A percentile compares a stretch with the other conserved stretches of the same genome.
These are phyloP conservation scores for Solanum bulbocastanum DNA, from an alignment of 257 asterid species.

Conservation along the genomic window DNA sequence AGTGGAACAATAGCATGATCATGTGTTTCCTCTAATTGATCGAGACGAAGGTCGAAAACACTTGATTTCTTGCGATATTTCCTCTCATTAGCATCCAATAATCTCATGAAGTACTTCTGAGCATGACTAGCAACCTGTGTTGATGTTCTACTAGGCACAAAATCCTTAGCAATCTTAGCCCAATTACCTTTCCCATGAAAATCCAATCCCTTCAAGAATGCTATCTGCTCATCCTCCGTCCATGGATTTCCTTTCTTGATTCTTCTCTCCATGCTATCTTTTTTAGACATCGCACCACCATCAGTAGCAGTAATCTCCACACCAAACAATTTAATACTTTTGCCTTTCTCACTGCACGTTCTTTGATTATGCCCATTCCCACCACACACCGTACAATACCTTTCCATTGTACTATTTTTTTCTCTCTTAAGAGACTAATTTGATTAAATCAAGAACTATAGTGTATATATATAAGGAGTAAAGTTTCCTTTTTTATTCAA, in stretches of 20 bases:
- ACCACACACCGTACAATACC: background rate
- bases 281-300: background rate
- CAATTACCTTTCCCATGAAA: background rate
- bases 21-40: background rate
- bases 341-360: background rate
- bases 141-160: background rate
- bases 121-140: background rate
- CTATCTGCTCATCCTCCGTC: background rate
- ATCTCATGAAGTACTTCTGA: background rate
- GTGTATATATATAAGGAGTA: background rate
- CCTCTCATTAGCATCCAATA: background rate
- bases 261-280: background rate
- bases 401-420: background rate
- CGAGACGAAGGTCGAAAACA: background rate
- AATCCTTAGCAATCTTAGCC: background rate
- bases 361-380: background rate
- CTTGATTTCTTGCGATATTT: background rate
- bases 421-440: background rate
- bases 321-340: background rate
- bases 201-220: background rate
- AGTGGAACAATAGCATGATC: background rate
- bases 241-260: background rate
- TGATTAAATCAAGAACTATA: background rate
- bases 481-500: background rate
- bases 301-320: background rate